Evolutionary conservation across 257 asterid genomes (phyloP), one percentile per base, ranked within the genome.

Genomic region (Anisodus tanguticus): DNA sequence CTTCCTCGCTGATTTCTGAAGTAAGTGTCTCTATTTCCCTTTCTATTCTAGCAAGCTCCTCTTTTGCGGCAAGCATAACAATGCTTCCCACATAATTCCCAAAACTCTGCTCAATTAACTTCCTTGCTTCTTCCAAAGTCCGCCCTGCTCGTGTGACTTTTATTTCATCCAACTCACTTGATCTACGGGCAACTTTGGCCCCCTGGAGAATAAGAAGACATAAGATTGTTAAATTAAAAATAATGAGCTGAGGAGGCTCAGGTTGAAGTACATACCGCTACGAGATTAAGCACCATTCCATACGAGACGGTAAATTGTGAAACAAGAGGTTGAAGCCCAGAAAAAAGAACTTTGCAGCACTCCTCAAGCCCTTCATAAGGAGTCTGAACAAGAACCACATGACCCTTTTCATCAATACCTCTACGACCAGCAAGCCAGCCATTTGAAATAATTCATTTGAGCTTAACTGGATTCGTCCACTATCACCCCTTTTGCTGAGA

Each of bases 361-460:
- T 93, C 98, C 88, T 93, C 97, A 85, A 98, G 93, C 81, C 99
- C 99, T 91, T 93, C 99, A 84, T 91, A 90, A 31, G 98, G 90
- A 51, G 98, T 92, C 88, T 96, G 99, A 87, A 96, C 89, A 87
- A 96, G 97, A 79, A 94, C 95, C 78, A 93, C 97, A 70, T 94
- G 95, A 85, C 99, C 99, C 87, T 88, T 93, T 83, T 92, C 92
- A 86, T 96, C 99, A 89, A 94, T 94, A 86, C 99, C 99, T 87
- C 98, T 92, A 84, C 99, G 98, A 64, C 99, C 99, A 74, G 99
- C 97, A 74, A 98, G 98, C 99, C 99, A 59, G 99, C 99, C 98
- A 96, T 96, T 89, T 96, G 99, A 71, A 96, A 93, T 89, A 96
- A 90, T 74, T 94, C 99, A 78, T 96, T 96, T 81, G 99, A 90